Base-by-base conservation (phyloP, 257 asterid genomes). In the Solanum gandarillasii region DNA sequence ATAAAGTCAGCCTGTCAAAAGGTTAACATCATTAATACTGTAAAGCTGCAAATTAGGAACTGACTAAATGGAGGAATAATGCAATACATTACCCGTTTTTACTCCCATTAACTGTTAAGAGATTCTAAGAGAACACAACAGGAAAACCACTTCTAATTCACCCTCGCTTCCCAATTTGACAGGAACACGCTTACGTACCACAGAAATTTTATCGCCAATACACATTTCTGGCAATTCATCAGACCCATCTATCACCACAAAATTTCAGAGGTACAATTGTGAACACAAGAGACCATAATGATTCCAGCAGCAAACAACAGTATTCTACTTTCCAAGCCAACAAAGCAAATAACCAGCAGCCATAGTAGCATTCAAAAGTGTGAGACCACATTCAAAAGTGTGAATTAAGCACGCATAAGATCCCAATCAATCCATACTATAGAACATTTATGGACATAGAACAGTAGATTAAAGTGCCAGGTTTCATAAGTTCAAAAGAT, bases 1-100 rank as follows among this genome's bases (percentile, higher is more conserved):
- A 90, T 92, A 91, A 87, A 92, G 23, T 32, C 89, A 88, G 94
- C 97, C 98, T 94, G 95, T 92, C 97, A 95, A 92, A 95, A 94
- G 91, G 90, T 89, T 86, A 91, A 91, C 86, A 89, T 86, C 88
- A 88, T 94, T 91, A 94, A 95, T 91, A 93, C 32, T 74, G 89
- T 86, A 87, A 83, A 86, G 88, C 82, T 43, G 84, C 83, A 91
- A 86, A 43, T 68, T 73, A 34, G 29, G 67, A 85, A 88, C 87
- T 72, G 34, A 88, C 89, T 32, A 52, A 8, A 88, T 81, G 85
- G 84, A 91, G 52, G 78, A 78, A 87, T 86, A 87, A 88, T 55
- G 82, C 27, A 91, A 87, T 89, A 72, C 88, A 39, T 93, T 93
- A 94, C 65, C 97, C 92, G 93, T 70, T 88, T 75, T 62, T 88